phyloP scores from a whole-genome alignment of 208 protist genomes.

The Leishmania tropica region DNA sequence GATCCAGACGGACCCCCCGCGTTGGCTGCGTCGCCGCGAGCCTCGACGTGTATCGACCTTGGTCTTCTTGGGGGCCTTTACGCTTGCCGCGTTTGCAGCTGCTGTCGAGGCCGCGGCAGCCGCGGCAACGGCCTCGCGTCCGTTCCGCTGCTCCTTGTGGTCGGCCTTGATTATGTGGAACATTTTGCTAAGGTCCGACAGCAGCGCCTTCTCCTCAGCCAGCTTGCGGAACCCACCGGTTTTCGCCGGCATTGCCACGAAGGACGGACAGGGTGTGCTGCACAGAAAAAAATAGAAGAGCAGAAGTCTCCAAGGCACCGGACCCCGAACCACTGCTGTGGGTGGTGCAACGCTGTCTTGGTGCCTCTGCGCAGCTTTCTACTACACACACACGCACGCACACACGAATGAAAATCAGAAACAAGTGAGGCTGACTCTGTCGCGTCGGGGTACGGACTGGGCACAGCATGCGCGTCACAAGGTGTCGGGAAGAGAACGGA shows the following conservation, averaged over 20 bases:
- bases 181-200: conserved; percentile 61
- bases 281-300: neutral
- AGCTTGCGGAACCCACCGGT: conserved; percentile 15
- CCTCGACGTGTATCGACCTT: conserved; percentile 18
- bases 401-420: too few relatives aligned
- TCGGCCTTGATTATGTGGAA: conserved; percentile 73
- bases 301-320: too few relatives aligned
- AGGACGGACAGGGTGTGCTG: neutral
- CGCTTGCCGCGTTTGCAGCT: neutral
- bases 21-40: conserved; percentile 27
- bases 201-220: conserved; percentile 59
- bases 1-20: conserved; percentile 78
- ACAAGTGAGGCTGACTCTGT: too few relatives aligned
- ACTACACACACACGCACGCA: too few relatives aligned
- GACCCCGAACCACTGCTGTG: too few relatives aligned
- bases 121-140: neutral
- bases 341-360: too few relatives aligned
- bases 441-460: too few relatives aligned
- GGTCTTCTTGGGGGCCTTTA: conserved; percentile 12
- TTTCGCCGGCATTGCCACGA: conserved; percentile 11
- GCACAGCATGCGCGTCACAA: too few relatives aligned
- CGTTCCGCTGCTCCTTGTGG: conserved; percentile 47
- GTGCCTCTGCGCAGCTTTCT: too few relatives aligned
- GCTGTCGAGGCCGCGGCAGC: neutral
- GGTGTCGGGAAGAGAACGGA: too few relatives aligned